Conservation (phyloP, 257 asterid genomes). For the Forsythia suspensa region DNA sequence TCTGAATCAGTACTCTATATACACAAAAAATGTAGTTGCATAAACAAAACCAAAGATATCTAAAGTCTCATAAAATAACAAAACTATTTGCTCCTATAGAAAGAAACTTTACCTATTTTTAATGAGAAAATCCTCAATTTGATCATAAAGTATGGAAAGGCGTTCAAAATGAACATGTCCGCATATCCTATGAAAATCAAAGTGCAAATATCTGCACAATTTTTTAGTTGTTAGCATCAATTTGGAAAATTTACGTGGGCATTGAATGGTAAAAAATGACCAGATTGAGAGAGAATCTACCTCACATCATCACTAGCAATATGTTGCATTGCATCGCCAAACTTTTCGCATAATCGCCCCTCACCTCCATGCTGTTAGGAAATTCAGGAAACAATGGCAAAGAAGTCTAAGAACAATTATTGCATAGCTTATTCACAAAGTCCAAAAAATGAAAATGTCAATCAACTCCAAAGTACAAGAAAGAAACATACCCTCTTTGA, state of each 20-base stretch:
- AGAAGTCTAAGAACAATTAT: conserved; percentile 14
- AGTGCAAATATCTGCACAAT: conserved; percentile 77
- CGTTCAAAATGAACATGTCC: conserved; percentile 82
- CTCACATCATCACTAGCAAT: conserved; percentile 64
- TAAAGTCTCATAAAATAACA: conserved; percentile 7
- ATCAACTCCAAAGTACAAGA: conserved; percentile 8
- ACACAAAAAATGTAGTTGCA: conserved; percentile 6
- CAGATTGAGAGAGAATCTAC: conserved; percentile 36
- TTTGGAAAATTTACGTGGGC: conserved; percentile 25
- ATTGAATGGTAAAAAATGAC: conserved; percentile 18
- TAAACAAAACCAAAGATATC: conserved; percentile 4
- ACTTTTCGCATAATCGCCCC: conserved; percentile 71
- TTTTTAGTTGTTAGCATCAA: conserved; percentile 22
- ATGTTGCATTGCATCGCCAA: conserved; percentile 62
- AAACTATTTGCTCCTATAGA: conserved; percentile 17
- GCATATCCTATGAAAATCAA: conserved; percentile 92
- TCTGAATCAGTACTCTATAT: background rate
- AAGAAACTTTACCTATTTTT: conserved; percentile 59
- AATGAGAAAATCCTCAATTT: conserved; percentile 65
- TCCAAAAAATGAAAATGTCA: background rate
- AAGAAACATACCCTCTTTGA: conserved; percentile 1
- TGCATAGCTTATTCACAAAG: background rate
- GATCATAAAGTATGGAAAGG: conserved; percentile 84
- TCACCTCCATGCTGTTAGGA: conserved; percentile 78
- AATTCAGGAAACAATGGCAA: conserved; percentile 9